Conservation (phyloP, 371 early-diverging fungal species). For the Syncephalastrum monosporum region DNA sequence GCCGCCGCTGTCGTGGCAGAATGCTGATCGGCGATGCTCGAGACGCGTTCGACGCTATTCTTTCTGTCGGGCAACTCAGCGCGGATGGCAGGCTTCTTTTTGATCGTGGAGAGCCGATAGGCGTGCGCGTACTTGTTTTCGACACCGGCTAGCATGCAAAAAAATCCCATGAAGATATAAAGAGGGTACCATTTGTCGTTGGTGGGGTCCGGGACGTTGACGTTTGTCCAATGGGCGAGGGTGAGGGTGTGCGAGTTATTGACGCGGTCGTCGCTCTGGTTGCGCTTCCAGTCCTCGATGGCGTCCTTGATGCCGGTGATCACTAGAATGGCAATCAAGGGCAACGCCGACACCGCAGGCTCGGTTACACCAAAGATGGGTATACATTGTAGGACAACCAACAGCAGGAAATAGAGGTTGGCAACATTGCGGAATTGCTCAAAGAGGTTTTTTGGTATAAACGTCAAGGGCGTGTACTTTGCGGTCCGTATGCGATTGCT, state of each 20-base stretch:
- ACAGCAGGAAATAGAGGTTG: constrained; percentile 93
- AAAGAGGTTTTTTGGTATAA: constrained; percentile 85
- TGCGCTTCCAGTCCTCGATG: constrained; percentile 81
- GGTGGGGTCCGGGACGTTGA: constrained; percentile 36
- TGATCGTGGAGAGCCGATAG: constrained; percentile 26
- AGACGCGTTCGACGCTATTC: background rate
- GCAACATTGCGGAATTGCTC: constrained; percentile 88
- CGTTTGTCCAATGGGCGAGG: constrained; percentile 57
- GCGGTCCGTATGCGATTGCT: constrained; percentile 78
- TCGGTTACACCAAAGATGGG: constrained; percentile 77
- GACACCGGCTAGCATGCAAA: constrained; percentile 24
- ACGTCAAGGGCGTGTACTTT: constrained; percentile 83
- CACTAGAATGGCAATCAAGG: constrained; percentile 75
- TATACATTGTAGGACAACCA: constrained; percentile 73
- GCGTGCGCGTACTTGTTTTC: constrained; percentile 29
- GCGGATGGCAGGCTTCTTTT: constrained; percentile 22
- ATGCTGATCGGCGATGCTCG: too few relatives aligned
- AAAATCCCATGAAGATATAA: constrained; percentile 27
- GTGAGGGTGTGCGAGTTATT: constrained; percentile 65
- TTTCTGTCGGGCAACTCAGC: constrained; percentile 1
- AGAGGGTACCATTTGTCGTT: constrained; percentile 43
- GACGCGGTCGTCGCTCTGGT: constrained; percentile 65
- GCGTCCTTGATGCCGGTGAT: constrained; percentile 89
- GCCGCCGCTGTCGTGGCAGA: too few relatives aligned
- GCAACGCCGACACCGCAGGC: constrained; percentile 80